These are phyloP conservation scores for Phyllosticta citribraziliensis DNA, from an alignment of 2,329 filamentous ascomycete genomes.

Conservation along the genomic window DNA sequence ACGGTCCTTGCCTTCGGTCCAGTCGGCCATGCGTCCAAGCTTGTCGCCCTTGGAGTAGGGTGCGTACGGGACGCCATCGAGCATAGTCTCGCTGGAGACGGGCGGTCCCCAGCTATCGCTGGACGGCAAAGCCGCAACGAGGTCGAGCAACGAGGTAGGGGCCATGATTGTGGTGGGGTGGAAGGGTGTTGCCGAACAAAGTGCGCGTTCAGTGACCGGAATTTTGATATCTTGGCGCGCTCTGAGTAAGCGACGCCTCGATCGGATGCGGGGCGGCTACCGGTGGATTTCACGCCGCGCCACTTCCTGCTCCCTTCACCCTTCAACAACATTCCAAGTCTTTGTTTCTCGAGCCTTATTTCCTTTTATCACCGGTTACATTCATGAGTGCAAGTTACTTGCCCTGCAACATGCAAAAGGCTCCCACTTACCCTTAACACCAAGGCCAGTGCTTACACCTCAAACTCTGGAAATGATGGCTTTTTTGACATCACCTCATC, in stretches of 20 bases:
- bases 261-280: neutral
- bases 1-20: slow-evolving; percentile 81
- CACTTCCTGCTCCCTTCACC: neutral
- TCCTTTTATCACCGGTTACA: neutral
- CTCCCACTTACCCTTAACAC: neutral
- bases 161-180: slow-evolving; percentile 28
- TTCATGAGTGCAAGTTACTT: neutral
- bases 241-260: slow-evolving; percentile 8
- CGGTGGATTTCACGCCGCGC: neutral
- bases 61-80: slow-evolving; percentile 92
- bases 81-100: slow-evolving; percentile 72
- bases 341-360: neutral
- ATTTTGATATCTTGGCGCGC: slow-evolving; percentile 11
- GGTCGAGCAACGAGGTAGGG: slow-evolving; percentile 36
- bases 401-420: neutral
- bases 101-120: slow-evolving; percentile 67
- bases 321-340: neutral
- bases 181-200: slow-evolving; percentile 2
- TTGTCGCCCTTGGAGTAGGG: slow-evolving; percentile 99
- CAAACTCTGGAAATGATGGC: neutral
- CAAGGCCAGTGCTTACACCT: neutral
- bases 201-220: slow-evolving; percentile 2
- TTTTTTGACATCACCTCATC: neutral
- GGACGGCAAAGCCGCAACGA: slow-evolving; percentile 37
- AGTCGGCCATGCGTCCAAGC: slow-evolving; percentile 97